phyloP scores from a whole-genome alignment of 176 grass and related monocot species.

The Zizania latifolia region DNA sequence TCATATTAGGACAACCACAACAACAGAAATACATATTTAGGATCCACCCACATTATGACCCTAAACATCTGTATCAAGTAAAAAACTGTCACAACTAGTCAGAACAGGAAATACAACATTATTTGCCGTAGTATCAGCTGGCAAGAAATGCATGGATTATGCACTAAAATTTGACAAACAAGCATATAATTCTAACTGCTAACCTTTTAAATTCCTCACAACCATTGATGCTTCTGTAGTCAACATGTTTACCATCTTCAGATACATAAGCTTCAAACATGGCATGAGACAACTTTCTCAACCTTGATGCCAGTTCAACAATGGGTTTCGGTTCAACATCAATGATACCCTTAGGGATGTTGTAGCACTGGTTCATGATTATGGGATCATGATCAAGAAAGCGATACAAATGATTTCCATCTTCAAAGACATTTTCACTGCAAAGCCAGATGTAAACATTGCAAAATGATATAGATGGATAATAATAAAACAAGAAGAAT shows the following conservation, averaged over 20 bases:
- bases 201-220: constrained; percentile 96
- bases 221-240: constrained; percentile 74
- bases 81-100: constrained; percentile 9
- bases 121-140: neutral
- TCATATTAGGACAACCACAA: neutral
- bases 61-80: constrained; percentile 2
- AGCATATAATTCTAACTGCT: constrained; percentile 6
- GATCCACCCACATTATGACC: neutral
- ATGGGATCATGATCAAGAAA: constrained; percentile 87
- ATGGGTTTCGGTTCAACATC: constrained; percentile 80
- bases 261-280: constrained; percentile 91
- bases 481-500: constrained; percentile 1
- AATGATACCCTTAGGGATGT: constrained; percentile 68
- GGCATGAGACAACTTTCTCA: constrained; percentile 64
- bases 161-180: constrained; percentile 4
- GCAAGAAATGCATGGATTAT: neutral
- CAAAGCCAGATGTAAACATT: constrained; percentile 21
- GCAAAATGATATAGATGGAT: neutral
- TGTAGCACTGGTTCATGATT: constrained; percentile 82
- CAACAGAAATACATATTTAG: neutral
- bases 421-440: constrained; percentile 90
- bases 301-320: constrained; percentile 64
- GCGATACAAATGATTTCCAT: constrained; percentile 83
- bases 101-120: constrained; percentile 3
- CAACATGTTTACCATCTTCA: constrained; percentile 73